Evolutionary conservation across 2,329 filamentous ascomycete species (phyloP), one percentile per base, ranked within the genome.

Genomic region (Phoma sp.): DNA sequence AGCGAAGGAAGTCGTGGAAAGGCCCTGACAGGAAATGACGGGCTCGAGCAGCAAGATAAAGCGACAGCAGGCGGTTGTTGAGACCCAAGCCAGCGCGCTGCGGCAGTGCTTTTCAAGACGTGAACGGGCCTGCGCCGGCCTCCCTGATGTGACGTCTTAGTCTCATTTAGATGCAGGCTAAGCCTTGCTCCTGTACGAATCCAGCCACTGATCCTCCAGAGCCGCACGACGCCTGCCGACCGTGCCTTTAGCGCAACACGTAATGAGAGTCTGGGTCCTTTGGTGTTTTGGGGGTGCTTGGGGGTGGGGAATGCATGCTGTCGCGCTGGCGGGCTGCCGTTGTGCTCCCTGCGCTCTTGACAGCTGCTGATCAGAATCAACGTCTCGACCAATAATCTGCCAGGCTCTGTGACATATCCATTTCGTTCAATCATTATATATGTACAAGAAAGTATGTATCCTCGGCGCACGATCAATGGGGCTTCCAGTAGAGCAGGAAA

Each of bases 61-160:
- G 33, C 19, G 36, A 38, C 52, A 46, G 43, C 43, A 46, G 36
- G 36, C 41, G 41, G 32, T 43, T 46, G 52, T 55, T 55, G 52
- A 55, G 52, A 21, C 43, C 35, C 24, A 50, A 55, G 36, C 25
- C 46, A 27, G 36, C 43, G 46, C 40, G 46, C 41, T 33, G 52
- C 51, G 52, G 43, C 41, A 29, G 52, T 51, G 52, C 46, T 46
- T 55, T 55, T 55, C 40, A 51, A 41, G 40, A 45, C 36, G 27
- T 25, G 44, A 41, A 44, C 27, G 40, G 38, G 43, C 51, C 35
- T 38, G 51, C 39, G 22, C 24, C 40, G 21, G 32, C 46, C 38
- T 49, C 52, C 49, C 27, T 51, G 46, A 43, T 46, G 48, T 57
- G 54, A 57, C 54, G 54, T 57, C 39, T 44, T 52, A 52, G 54